A percentile compares a stretch with the other conserved stretches of the same genome.
phyloP scores from a whole-genome alignment of 805 yeast genomes.

The Candida piceae region DNA sequence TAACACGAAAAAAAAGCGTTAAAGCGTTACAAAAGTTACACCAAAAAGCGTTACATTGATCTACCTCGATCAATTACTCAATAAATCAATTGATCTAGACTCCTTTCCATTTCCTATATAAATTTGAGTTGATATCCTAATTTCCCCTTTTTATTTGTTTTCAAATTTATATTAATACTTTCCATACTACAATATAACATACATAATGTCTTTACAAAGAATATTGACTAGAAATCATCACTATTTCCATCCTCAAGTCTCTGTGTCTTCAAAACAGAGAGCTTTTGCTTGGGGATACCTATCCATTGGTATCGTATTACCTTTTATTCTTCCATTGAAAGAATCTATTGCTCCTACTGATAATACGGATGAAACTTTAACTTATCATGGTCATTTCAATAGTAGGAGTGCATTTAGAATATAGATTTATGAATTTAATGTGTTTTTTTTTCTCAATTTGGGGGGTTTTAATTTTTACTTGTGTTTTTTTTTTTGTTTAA shows the following conservation, averaged over 20 bases:
- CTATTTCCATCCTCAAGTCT: constrained; percentile 3
- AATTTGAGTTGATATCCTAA: too few species aligned
- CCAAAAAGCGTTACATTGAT: constrained; percentile 2
- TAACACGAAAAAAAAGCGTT: too few species aligned
- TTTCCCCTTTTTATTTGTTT: too few species aligned
- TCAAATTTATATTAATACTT: background rate
- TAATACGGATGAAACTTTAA: constrained; percentile 9
- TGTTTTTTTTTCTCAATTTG: too few species aligned
- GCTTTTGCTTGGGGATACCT: constrained; percentile 27
- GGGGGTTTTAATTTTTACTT: too few species aligned
- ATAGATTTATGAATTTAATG: too few species aligned
- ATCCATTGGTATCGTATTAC: constrained; percentile 30
- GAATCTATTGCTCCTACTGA: constrained; percentile 15
- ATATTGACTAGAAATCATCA: constrained; percentile 7
- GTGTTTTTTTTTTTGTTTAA: too few species aligned
- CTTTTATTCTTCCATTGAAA: constrained; percentile 31
- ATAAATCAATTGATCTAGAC: too few species aligned
- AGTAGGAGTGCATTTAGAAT: constrained; percentile 30
- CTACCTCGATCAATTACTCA: background rate
- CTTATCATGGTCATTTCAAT: constrained; percentile 25
- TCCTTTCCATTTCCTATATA: too few species aligned
- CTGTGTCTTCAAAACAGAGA: constrained; percentile 14
- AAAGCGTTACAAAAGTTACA: constrained; percentile 3
- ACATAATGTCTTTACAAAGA: constrained; percentile 6
- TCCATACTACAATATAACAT: background rate